These are phyloP conservation scores for Rhodotorula glutinis DNA, from an alignment of 1,284 basidiomycete species.

Conservation along the genomic window DNA sequence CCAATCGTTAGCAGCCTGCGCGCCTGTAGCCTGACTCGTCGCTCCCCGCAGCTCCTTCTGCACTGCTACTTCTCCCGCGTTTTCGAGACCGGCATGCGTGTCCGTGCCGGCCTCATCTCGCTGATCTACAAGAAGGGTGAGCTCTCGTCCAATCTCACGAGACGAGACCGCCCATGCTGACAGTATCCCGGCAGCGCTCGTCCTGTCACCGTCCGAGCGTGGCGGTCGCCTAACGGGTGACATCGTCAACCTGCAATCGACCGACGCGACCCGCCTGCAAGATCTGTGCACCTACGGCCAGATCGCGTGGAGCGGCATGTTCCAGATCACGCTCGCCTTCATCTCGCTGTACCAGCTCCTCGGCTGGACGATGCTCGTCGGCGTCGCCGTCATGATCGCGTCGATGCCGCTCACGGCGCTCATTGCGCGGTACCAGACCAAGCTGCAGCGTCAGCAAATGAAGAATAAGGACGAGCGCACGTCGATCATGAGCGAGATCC, in stretches of 20 bases:
- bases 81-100: slow-evolving; percentile 84
- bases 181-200: slow-evolving; percentile 58
- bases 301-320: slow-evolving; percentile 53
- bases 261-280: slow-evolving; percentile 69
- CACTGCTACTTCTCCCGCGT: slow-evolving; percentile 86
- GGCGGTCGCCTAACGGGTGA: slow-evolving; percentile 73
- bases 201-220: slow-evolving; percentile 79
- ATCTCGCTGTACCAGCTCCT: slow-evolving; percentile 71
- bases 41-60: slow-evolving; percentile 53
- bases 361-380: slow-evolving; percentile 61
- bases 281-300: slow-evolving; percentile 62
- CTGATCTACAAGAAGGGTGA: slow-evolving; percentile 48
- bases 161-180: no score
- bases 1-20: no score
- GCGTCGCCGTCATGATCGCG: slow-evolving; percentile 80
- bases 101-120: slow-evolving; percentile 80
- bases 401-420: slow-evolving; percentile 67
- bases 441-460: slow-evolving; percentile 83
- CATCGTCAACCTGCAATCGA: slow-evolving; percentile 92
- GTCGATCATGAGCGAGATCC: slow-evolving; percentile 62
- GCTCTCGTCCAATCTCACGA: background rate
- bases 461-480: slow-evolving; percentile 66
- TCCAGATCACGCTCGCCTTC: slow-evolving; percentile 77
- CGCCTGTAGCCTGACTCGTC: background rate
- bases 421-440: slow-evolving; percentile 69